A percentile compares a stretch with the other conserved stretches of the same genome.
Conservation (phyloP, 768 basidiomycete genomes). For the Thelephora ganbajun region DNA sequence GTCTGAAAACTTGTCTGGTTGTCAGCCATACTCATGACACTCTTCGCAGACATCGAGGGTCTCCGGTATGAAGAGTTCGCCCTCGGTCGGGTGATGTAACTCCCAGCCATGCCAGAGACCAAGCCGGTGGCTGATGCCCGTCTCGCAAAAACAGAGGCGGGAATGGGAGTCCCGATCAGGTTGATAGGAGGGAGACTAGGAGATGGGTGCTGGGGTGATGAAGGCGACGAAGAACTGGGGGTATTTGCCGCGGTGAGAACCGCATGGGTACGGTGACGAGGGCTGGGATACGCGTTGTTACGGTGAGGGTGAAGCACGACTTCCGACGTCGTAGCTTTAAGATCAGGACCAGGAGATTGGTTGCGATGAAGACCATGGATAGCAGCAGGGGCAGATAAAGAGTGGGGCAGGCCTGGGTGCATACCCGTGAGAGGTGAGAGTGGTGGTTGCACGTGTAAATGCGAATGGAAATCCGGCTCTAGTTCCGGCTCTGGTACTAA, state of each 20-base stretch:
- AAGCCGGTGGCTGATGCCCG: constrained; percentile 6
- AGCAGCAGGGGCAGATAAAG: constrained; percentile 28
- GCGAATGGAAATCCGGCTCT: constrained; percentile 15
- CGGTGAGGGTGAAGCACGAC: constrained; percentile 1
- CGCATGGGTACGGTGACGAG: constrained; percentile 8
- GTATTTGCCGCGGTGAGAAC: neutral
- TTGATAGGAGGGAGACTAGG: neutral
- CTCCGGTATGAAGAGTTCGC: constrained; percentile 23
- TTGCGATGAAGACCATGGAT: constrained; percentile 13
- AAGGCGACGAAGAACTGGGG: neutral
- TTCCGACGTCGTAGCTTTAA: constrained; percentile 6
- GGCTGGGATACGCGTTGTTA: constrained; percentile 15
- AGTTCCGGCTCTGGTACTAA: constrained; percentile 25
- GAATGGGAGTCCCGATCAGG: neutral
- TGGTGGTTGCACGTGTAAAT: constrained; percentile 6
- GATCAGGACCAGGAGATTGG: constrained; percentile 15
- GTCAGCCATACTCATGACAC: constrained; percentile 6
- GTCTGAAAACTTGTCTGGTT: constrained; percentile 9
- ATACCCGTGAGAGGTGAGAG: constrained; percentile 11
- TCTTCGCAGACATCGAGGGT: constrained; percentile 25
- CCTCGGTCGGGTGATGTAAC: constrained; percentile 10
- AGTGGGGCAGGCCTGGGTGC: constrained; percentile 19
- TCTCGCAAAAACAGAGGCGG: constrained; percentile 5
- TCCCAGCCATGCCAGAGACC: constrained; percentile 1
- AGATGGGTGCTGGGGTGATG: neutral